Evolutionary conservation across 768 basidiomycete species (phyloP), one percentile per base, ranked within the genome.

Genomic region (Phlebiopsis gigantea): DNA sequence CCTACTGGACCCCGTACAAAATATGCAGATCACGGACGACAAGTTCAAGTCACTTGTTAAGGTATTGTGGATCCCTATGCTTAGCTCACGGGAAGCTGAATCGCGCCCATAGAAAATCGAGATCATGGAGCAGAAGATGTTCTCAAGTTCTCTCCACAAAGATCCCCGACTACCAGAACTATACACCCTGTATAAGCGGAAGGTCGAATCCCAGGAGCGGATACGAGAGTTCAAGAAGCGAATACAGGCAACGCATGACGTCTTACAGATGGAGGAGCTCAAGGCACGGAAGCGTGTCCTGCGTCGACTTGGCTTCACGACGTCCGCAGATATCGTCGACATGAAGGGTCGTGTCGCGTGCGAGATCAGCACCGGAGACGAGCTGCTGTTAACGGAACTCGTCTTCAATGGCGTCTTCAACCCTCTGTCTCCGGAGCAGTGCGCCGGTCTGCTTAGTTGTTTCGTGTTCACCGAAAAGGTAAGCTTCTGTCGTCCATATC

Each of bases 391-490:
- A 60, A 99, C 97, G 1, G 97, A 98, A 71, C 80, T 99, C 66
- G 87, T 99, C 57, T 98, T 99, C 79, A 93, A 97, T 59, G 97
- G 97, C 56, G 88, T 85, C 21, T 99, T 99, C 79, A 98, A 97
- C 66, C 69, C 89, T 2, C 71, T 99, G 47, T 75, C 80, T 1
- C 96, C 97, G 0, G 95, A 98, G 64, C 93, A 98, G 56, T 92
- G 88, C 65, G 95, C 96, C 0, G 89, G 92, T 1, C 69, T 99
- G n/a, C 75, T 98, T 15, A 96, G 93, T 65, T 98, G 96, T 68
- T 99, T 99, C 68, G 97, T 99, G 30, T 98, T 98, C 71, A 81
- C 86, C 3, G 97, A 99, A 71, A 98, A 98, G 84, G 96, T 90
- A 55, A 22, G 75, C 58, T 56, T 28, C 21, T 21, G 14, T 21